Evolutionary conservation across 345 rosid species (phyloP).

Genomic region (Eucalyptus pauciflora): DNA sequence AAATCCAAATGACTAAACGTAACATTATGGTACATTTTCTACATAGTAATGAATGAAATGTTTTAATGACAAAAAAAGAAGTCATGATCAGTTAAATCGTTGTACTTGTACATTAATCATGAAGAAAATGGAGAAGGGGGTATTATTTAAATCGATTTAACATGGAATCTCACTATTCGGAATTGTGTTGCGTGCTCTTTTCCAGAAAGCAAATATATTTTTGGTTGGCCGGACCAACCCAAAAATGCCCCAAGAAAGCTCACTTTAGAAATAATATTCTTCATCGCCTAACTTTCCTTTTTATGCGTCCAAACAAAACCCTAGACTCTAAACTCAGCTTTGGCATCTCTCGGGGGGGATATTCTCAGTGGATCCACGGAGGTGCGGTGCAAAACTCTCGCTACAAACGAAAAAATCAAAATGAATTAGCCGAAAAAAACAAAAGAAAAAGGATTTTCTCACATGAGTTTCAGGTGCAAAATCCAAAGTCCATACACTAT

Average conservation of each 20-base stretch:
- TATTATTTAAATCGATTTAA: no score
- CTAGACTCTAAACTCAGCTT: background rate
- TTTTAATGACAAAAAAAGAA: no score
- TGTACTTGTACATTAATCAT: background rate
- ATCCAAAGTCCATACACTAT: background rate
- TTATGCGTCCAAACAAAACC: background rate
- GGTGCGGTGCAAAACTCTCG: background rate
- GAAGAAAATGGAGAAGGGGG: background rate
- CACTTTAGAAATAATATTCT: background rate
- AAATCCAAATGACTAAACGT: fast-evolving
- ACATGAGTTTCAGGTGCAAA: background rate
- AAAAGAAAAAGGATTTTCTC: background rate
- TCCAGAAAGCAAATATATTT: background rate
- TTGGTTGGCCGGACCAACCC: background rate
- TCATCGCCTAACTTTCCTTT: background rate
- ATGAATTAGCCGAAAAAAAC: background rate
- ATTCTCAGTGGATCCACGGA: background rate
- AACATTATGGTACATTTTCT: background rate
- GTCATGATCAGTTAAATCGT: background rate
- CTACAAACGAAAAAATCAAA: background rate
- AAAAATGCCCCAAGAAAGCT: background rate
- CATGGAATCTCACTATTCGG: background rate
- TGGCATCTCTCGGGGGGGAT: background rate
- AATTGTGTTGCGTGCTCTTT: background rate
- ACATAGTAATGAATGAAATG: background rate